These are phyloP conservation scores for Fusarium setosum DNA, from an alignment of 2,329 filamentous ascomycete species.

Conservation along the genomic window DNA sequence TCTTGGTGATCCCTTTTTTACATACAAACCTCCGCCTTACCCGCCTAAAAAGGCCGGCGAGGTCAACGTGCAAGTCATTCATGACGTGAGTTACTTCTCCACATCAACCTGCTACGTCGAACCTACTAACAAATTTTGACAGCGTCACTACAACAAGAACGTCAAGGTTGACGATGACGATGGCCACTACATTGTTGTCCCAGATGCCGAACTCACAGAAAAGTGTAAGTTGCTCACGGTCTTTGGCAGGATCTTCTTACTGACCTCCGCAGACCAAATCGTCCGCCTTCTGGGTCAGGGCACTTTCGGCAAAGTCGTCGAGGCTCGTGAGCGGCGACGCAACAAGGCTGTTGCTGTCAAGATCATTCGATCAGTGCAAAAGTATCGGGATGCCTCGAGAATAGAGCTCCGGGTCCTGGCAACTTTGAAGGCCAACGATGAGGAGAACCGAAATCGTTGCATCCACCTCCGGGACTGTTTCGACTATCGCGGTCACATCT, in stretches of 20 bases:
- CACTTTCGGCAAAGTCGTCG: slow-evolving; percentile 97
- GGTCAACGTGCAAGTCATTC: slow-evolving; percentile 71
- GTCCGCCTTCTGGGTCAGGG: slow-evolving; percentile 92
- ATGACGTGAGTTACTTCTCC: slow-evolving; percentile 65
- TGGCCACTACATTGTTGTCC: slow-evolving; percentile 94
- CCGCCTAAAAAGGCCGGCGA: slow-evolving; percentile 92
- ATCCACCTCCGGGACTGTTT: slow-evolving; percentile 98
- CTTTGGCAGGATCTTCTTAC: not conserved
- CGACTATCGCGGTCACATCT: slow-evolving; percentile 97
- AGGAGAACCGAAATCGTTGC: slow-evolving; percentile 92
- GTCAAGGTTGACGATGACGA: slow-evolving; percentile 95
- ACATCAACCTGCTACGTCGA: slow-evolving; percentile 1
- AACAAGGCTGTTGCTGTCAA: slow-evolving; percentile 91
- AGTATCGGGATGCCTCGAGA: slow-evolving; percentile 94
- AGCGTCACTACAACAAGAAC: slow-evolving; percentile 60
- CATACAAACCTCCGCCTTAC: slow-evolving; percentile 87
- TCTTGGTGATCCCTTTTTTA: slow-evolving; percentile 76
- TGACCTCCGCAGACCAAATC: slow-evolving; percentile 77
- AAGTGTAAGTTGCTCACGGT: slow-evolving; percentile 75
- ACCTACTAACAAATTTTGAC: slow-evolving; percentile 22
- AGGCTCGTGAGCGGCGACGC: slow-evolving; percentile 83
- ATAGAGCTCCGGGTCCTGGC: slow-evolving; percentile 95
- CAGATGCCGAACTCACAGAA: slow-evolving; percentile 86
- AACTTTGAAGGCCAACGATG: slow-evolving; percentile 91
- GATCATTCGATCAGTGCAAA: slow-evolving; percentile 97